phyloP scores from a whole-genome alignment of 2,329 filamentous ascomycete species.

The Xylaria sp. region DNA sequence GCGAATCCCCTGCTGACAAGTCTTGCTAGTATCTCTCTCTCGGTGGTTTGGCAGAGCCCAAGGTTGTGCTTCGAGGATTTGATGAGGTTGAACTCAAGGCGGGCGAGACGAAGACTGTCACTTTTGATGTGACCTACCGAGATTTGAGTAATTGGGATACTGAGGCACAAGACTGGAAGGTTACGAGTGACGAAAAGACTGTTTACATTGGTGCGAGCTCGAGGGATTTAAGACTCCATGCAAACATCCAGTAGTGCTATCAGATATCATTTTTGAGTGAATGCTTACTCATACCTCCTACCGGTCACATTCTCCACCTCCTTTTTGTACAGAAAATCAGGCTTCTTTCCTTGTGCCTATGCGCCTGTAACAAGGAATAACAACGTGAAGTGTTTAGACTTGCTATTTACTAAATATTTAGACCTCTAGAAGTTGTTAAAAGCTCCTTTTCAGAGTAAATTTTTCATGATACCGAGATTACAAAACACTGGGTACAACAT shows the following conservation, averaged over 20 bases:
- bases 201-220: constrained; percentile 58
- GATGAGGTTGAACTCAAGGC: constrained; percentile 75
- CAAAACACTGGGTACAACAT: too few species aligned
- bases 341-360: too few species aligned
- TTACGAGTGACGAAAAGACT: constrained; percentile 55
- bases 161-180: constrained; percentile 77
- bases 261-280: too few species aligned
- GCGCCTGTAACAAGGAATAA: too few species aligned
- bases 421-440: too few species aligned
- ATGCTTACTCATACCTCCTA: too few species aligned
- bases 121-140: constrained; percentile 72
- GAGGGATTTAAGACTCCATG: constrained; percentile 33
- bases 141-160: constrained; percentile 90
- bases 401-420: too few species aligned
- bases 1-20: background rate
- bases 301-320: too few species aligned
- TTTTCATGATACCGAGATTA: too few species aligned
- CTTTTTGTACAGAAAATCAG: too few species aligned
- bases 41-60: constrained; percentile 74
- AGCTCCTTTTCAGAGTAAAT: too few species aligned
- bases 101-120: constrained; percentile 69
- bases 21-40: constrained; percentile 68
- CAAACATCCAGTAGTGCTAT: background rate
- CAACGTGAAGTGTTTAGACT: too few species aligned
- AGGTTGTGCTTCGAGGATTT: constrained; percentile 75